Evolutionary conservation across 148 eudicot genomes (phyloP).

Genomic region (Selenicereus undatus): DNA sequence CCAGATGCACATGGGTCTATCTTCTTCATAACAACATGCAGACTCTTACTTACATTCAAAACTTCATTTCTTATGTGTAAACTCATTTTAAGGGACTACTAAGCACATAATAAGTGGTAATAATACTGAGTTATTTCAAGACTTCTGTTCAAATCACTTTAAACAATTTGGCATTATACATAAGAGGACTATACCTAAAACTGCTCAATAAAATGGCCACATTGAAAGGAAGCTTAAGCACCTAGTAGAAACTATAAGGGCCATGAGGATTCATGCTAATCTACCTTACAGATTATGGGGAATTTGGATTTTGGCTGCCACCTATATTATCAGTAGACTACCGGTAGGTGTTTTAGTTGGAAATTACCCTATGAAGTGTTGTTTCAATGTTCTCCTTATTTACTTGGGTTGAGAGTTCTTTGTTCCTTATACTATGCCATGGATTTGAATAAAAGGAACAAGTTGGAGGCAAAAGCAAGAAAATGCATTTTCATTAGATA

Average conservation of each 20-base stretch:
- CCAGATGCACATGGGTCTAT: neutral
- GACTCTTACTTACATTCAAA: neutral
- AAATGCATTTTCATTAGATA: neutral
- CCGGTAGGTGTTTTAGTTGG: neutral
- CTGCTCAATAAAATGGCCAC: neutral
- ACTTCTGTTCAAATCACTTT: neutral
- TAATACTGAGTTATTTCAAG: neutral
- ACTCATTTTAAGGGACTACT: neutral
- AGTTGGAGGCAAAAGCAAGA: neutral
- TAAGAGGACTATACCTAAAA: neutral
- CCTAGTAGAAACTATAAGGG: too few relatives aligned
- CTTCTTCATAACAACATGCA: neutral
- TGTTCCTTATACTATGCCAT: neutral
- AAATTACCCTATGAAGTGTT: neutral
- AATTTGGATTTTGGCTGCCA: too few relatives aligned
- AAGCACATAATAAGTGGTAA: too few relatives aligned
- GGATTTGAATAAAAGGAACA: neutral
- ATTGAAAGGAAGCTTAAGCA: neutral
- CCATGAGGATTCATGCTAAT: too few relatives aligned
- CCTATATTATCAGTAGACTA: too few relatives aligned
- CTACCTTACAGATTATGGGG: too few relatives aligned
- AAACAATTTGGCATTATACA: neutral
- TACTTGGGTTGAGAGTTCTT: neutral
- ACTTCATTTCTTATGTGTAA: neutral
- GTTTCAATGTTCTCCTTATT: neutral